Evolutionary conservation across 257 asterid genomes (phyloP).

Genomic region (Solanum chiquidenum): DNA sequence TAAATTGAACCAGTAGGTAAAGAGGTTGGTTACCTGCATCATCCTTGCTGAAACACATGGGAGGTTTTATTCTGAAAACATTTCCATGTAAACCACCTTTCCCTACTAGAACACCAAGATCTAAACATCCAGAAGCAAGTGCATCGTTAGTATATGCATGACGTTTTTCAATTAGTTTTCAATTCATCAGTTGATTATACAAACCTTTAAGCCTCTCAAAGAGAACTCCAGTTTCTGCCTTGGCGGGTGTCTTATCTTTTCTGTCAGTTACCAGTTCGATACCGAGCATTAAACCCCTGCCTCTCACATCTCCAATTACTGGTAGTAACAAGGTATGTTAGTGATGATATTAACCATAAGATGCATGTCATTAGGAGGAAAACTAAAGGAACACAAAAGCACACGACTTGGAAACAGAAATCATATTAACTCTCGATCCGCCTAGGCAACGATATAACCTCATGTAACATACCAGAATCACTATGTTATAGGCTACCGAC

Average conservation of each 20-base stretch:
- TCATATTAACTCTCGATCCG: neutral
- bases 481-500: neutral
- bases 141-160: neutral
- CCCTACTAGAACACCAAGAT: constrained; percentile 83
- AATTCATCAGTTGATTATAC: constrained; percentile 9
- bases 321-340: neutral
- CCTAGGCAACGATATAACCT: neutral
- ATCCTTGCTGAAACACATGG: constrained; percentile 80
- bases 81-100: constrained; percentile 95
- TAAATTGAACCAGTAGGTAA: neutral
- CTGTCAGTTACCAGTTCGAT: constrained; percentile 81
- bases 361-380: neutral
- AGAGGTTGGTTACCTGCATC: constrained; percentile 75
- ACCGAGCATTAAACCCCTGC: constrained; percentile 91
- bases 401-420: neutral
- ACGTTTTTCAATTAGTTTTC: neutral
- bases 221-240: constrained; percentile 77
- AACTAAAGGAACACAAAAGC: neutral
- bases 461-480: neutral
- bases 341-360: neutral
- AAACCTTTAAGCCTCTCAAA: constrained; percentile 89
- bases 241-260: constrained; percentile 69
- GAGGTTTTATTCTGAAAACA: constrained; percentile 96
- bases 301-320: constrained; percentile 97
- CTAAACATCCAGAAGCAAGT: constrained; percentile 23